Conservation (phyloP, 2,329 filamentous ascomycete genomes). For the Fusarium aywerte region DNA sequence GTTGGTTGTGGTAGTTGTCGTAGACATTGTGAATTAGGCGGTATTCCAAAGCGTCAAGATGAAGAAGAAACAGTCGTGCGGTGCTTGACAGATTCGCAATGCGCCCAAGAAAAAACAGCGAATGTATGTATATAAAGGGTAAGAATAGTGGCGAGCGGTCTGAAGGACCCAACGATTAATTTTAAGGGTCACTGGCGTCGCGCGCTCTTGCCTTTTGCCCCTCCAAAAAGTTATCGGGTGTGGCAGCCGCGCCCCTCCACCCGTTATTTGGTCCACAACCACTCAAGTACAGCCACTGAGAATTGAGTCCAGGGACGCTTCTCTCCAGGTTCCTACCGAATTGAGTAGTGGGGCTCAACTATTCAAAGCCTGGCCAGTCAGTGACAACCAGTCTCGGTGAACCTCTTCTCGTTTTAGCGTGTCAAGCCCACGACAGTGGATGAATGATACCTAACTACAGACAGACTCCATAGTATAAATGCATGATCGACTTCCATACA, state of each 20-base stretch:
- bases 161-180: constrained; percentile 35
- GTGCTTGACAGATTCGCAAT: constrained; percentile 3
- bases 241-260: constrained; percentile 38
- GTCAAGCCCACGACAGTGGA: background rate
- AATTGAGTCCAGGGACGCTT: constrained; percentile 1
- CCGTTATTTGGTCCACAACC: constrained; percentile 32
- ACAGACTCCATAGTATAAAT: background rate
- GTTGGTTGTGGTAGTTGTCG: constrained; percentile 56
- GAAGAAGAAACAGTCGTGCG: background rate
- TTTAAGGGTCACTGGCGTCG: constrained; percentile 42
- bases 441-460: background rate
- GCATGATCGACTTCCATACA: background rate
- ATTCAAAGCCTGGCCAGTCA: constrained; percentile 31
- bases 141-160: constrained; percentile 32
- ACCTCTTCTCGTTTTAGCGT: constrained; percentile 37
- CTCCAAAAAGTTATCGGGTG: constrained; percentile 40
- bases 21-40: constrained; percentile 45
- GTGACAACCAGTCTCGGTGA: constrained; percentile 37
- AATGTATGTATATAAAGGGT: constrained; percentile 10
- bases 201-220: constrained; percentile 40
- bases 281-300: constrained; percentile 37
- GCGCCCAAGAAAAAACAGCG: constrained; percentile 1
- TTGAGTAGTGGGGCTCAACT: constrained; percentile 40
- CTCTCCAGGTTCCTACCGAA: constrained; percentile 29
- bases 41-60: background rate